Percentiles rank a stretch among this genome's conserved stretches.
phyloP scores from a whole-genome alignment of 495 filamentous ascomycete species.

The Aspergillus hancockii region DNA sequence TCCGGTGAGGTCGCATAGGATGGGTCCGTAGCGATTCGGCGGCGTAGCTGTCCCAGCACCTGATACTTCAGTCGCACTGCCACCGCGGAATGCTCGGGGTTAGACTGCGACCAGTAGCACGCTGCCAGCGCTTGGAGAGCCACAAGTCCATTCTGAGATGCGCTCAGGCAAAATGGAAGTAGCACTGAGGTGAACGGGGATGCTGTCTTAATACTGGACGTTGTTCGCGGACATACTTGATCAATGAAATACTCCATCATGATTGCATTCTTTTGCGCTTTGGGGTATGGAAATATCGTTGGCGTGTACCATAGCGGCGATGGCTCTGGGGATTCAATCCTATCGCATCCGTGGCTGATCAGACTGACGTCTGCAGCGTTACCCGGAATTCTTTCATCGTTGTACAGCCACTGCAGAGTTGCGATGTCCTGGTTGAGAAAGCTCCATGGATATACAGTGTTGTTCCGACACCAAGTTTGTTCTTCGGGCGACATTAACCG shows the following conservation, averaged over 20 bases:
- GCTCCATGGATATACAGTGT: not conserved
- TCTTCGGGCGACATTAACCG: not conserved
- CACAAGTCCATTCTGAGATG: slow-evolving; percentile 2
- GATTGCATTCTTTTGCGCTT: not conserved
- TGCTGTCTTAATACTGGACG: not conserved
- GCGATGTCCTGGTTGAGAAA: not conserved
- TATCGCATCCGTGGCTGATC: not conserved
- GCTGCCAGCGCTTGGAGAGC: slow-evolving; percentile 18
- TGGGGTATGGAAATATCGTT: not conserved
- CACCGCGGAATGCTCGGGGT: slow-evolving; percentile 7
- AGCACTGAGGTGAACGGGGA: slow-evolving; percentile 21
- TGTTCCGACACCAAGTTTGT: not conserved
- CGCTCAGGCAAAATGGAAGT: slow-evolving; percentile 15
- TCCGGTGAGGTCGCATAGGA: not conserved
- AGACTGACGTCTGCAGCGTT: not conserved
- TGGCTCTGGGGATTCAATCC: not conserved
- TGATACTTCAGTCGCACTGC: slow-evolving; percentile 14
- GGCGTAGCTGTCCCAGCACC: slow-evolving; percentile 6
- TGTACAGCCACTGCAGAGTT: not conserved
- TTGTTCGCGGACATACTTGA: not conserved
- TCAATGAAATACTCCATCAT: not conserved
- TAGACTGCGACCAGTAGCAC: slow-evolving; percentile 19
- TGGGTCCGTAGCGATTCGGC: not conserved
- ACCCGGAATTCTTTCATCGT: not conserved
- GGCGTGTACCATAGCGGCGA: not conserved